Base-by-base conservation (phyloP, 225 moss, liverwort and hornwort species). In the Physcomitrium patens region DNA sequence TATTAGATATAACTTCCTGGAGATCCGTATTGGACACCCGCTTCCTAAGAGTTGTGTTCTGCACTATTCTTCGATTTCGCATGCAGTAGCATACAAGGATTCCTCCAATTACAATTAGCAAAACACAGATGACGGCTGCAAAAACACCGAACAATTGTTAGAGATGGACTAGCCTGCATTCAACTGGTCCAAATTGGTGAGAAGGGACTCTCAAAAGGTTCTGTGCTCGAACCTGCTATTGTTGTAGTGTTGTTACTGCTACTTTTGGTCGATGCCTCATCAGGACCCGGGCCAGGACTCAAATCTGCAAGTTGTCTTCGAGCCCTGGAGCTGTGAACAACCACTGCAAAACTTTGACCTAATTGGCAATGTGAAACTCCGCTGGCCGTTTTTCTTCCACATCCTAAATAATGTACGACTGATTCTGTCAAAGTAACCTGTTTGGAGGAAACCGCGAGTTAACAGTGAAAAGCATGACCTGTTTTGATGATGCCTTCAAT, bases 1-100 rank as follows among this genome's bases (percentile, higher is more conserved):
- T 86, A 2, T 83, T 78, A 54, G 78, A 71, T 6, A 86, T 86
- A 3, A 86, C 84, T 61, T 84, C 86, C 73, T 86, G 75, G 13
- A 86, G 24, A 65, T 84, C 81, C n/a, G 76, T 70, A 48, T 84
- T 69, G 24, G 86, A 76, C 56, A 65, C 50, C 19, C 83, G 81
- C 47, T 70, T 84, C 53, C 86, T 72, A 10, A 86, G 81, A 48
- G 73, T 49, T 19, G 76, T 56, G 1, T 27, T n/a, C 1, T 63
- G 67, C 15, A 23, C 58, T 7, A 37, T 53, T 10, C 56, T 78
- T 10, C 75, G 80, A 41, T 14, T 84, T 65, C 86, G 78, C 28
- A 76, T 78, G 78, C 78, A 86, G 73, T 47, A 80, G 69, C 68
- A 86, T 26, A 41, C 83, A 12, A 42, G 13, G 44, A 81, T 51